Evolutionary conservation across 2,329 filamentous ascomycete species (phyloP).

Genomic region (Colletotrichum zoysiae): DNA sequence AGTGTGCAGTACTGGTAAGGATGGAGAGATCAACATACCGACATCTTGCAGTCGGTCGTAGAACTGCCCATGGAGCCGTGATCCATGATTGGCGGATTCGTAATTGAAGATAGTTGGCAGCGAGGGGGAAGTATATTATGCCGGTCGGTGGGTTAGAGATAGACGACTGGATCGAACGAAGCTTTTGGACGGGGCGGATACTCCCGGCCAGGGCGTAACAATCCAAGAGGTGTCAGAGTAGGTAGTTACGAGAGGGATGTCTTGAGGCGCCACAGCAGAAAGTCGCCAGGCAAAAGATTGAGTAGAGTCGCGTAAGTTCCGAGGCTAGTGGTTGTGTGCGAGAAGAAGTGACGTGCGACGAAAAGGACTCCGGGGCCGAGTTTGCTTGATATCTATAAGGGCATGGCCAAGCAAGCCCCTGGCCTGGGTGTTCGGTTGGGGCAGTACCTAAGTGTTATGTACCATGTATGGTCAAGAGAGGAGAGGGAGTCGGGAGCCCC

Average conservation of each 20-base stretch:
- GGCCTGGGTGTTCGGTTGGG: not conserved
- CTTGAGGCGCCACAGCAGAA: not conserved
- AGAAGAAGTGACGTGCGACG: not conserved
- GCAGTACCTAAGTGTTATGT: not conserved
- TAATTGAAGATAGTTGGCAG: not conserved
- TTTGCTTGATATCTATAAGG: slow-evolving; percentile 21
- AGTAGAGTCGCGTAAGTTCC: not conserved
- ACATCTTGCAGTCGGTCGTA: slow-evolving; percentile 49
- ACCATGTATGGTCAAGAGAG: not conserved
- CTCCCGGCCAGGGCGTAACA: too few species aligned
- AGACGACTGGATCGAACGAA: not conserved
- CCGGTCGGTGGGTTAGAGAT: not conserved
- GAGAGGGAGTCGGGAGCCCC: slow-evolving; percentile 1
- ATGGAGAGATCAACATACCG: slow-evolving; percentile 43
- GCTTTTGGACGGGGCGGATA: not conserved
- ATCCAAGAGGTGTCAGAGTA: too few species aligned
- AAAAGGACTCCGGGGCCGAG: not conserved
- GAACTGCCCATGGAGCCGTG: slow-evolving; percentile 43
- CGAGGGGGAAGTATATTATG: not conserved
- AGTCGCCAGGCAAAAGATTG: not conserved
- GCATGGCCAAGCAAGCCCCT: not conserved
- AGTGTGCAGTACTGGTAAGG: not conserved
- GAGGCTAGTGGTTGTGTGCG: not conserved
- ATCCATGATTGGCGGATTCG: slow-evolving; percentile 43
- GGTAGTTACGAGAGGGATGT: not conserved